These are phyloP conservation scores for Vitis hybrid DNA, from an alignment of 177 flowering plant species.

Conservation along the genomic window DNA sequence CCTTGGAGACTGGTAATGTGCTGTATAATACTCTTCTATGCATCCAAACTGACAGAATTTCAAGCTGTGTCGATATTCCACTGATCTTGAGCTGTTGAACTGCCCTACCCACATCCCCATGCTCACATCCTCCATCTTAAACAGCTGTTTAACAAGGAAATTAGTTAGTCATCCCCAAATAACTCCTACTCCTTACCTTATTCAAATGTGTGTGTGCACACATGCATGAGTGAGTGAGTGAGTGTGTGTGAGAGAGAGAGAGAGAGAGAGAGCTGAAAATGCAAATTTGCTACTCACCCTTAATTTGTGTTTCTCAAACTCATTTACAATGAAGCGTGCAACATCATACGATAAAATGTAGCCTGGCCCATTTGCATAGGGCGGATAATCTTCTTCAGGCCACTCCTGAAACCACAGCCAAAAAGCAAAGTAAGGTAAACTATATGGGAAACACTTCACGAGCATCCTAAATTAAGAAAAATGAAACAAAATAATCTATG, in stretches of 20 bases:
- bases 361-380: slow-evolving; percentile 81
- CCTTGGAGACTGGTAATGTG: slow-evolving; percentile 79
- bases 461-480: not conserved
- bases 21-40: slow-evolving; percentile 59
- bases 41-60: slow-evolving; percentile 77
- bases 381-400: slow-evolving; percentile 82
- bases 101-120: slow-evolving; percentile 84
- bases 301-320: slow-evolving; percentile 57
- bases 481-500: no score
- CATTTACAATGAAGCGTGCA: slow-evolving; percentile 49
- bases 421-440: not conserved
- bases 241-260: no score
- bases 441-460: not conserved
- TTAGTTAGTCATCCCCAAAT: not conserved
- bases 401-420: slow-evolving; percentile 55
- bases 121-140: slow-evolving; percentile 81
- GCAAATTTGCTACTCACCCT: slow-evolving; percentile 33
- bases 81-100: slow-evolving; percentile 53
- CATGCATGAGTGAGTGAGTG: not conserved
- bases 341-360: slow-evolving; percentile 69
- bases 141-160: slow-evolving; percentile 39
- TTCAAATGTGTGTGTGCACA: no score
- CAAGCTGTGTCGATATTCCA: slow-evolving; percentile 54
- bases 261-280: not conserved
- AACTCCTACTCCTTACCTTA: no score